phyloP scores from a whole-genome alignment of 192 early-diverging fungal species.

The Oehlia diaphana region DNA sequence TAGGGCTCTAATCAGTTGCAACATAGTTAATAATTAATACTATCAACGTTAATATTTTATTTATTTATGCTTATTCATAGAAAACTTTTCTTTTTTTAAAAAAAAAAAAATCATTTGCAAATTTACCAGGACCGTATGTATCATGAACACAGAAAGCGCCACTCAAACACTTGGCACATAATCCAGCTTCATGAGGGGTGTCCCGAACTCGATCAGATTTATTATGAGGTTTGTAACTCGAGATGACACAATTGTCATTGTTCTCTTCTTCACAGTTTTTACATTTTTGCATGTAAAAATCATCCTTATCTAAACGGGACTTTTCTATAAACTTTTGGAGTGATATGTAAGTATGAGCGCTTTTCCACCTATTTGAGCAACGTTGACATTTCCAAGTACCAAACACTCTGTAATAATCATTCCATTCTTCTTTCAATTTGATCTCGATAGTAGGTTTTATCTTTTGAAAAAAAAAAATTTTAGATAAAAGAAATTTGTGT shows the following conservation, averaged over 20 bases:
- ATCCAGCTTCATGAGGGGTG: background rate
- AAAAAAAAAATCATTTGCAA: no score
- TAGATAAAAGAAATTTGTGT: no score
- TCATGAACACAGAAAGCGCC: no score
- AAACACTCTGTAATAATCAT: conserved; percentile 12
- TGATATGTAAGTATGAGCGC: conserved; percentile 27
- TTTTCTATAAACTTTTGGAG: conserved; percentile 18
- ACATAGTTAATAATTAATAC: no score
- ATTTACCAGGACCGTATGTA: no score
- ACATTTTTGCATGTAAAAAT: conserved; percentile 22
- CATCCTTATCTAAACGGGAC: background rate
- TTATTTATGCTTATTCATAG: no score
- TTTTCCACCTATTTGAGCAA: conserved; percentile 5
- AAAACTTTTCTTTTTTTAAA: no score
- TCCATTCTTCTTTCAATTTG: background rate
- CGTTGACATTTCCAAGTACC: conserved; percentile 6
- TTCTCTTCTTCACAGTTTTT: background rate
- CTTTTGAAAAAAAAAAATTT: no score
- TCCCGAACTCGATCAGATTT: background rate
- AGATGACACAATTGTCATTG: background rate
- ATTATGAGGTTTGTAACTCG: background rate
- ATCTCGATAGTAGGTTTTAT: background rate
- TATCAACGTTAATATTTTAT: no score
- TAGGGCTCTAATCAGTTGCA: no score
- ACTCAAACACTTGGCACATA: conserved; percentile 1